Evolutionary conservation across 1,139 yeast genomes (phyloP).

Genomic region (Yamadazyma kanchanaburiensis): DNA sequence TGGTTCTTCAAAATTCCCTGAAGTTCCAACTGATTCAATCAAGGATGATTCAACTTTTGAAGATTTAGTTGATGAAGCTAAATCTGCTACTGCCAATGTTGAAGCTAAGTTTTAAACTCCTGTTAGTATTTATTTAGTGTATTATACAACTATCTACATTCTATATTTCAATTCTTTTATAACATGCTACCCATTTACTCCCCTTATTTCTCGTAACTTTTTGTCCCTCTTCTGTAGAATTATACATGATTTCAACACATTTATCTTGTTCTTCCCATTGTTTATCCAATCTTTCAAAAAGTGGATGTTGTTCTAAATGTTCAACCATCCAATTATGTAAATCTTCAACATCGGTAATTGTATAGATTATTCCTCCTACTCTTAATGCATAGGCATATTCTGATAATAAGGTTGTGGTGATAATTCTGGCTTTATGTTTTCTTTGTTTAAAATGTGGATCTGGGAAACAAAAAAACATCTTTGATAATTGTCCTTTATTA

Average conservation of each 20-base stretch:
- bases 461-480: conserved; percentile 97
- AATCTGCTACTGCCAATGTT: conserved; percentile 14
- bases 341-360: conserved; percentile 94
- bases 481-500: conserved; percentile 70
- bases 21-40: conserved; percentile 36
- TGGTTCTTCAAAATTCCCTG: conserved; percentile 46
- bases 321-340: conserved; percentile 95
- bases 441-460: conserved; percentile 98
- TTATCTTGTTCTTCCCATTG: conserved; percentile 79
- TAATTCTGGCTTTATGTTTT: conserved; percentile 94
- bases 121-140: too few species aligned
- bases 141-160: too few species aligned
- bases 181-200: conserved; percentile 84
- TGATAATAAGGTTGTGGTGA: conserved; percentile 80
- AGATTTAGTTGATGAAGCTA: conserved; percentile 22
- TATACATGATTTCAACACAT: conserved; percentile 84
- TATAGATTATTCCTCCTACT: conserved; percentile 86
- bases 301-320: conserved; percentile 86
- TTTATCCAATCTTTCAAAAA: conserved; percentile 73
- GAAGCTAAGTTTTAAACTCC: conserved; percentile 6
- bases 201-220: conserved; percentile 92
- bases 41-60: conserved; percentile 25
- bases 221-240: conserved; percentile 95
- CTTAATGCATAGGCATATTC: conserved; percentile 89
- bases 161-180: conserved; percentile 62